phyloP scores from a whole-genome alignment of 139 green algal species.

The Volvox reticuliferus region DNA sequence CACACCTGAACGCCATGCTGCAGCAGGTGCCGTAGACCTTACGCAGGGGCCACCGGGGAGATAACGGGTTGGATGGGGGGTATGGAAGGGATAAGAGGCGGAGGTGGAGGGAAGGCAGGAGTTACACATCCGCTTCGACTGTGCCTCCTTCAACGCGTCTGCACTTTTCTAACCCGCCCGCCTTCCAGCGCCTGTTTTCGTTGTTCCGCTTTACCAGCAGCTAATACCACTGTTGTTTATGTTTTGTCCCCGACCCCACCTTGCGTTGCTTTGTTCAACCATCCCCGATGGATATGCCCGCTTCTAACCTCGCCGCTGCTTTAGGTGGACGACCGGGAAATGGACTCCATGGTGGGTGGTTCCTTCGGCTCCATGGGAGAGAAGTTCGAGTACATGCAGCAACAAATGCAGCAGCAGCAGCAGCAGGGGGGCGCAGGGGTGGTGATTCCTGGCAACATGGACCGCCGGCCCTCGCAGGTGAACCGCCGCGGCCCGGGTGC shows the following conservation, averaged over 20 bases:
- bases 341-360: slow-evolving; percentile 43
- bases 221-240: too few species aligned
- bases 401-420: slow-evolving; percentile 2
- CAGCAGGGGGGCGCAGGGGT: background rate
- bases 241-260: too few species aligned
- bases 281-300: background rate
- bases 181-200: too few species aligned
- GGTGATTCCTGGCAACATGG: slow-evolving; percentile 11
- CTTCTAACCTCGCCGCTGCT: background rate
- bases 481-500: slow-evolving; percentile 6
- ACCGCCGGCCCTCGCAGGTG: slow-evolving; percentile 27
- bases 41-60: too few species aligned
- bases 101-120: too few species aligned
- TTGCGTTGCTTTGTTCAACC: background rate
- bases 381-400: slow-evolving; percentile 56
- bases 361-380: slow-evolving; percentile 51
- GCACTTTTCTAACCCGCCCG: too few species aligned
- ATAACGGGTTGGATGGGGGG: too few species aligned
- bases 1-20: slow-evolving; percentile 57
- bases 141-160: too few species aligned
- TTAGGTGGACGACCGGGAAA: slow-evolving; percentile 49
- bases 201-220: too few species aligned
- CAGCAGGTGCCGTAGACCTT: slow-evolving; percentile 22
- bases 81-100: too few species aligned
- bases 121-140: too few species aligned